phyloP scores from a whole-genome alignment of 176 grass and related monocot species.

The Saccharum spontaneum region DNA sequence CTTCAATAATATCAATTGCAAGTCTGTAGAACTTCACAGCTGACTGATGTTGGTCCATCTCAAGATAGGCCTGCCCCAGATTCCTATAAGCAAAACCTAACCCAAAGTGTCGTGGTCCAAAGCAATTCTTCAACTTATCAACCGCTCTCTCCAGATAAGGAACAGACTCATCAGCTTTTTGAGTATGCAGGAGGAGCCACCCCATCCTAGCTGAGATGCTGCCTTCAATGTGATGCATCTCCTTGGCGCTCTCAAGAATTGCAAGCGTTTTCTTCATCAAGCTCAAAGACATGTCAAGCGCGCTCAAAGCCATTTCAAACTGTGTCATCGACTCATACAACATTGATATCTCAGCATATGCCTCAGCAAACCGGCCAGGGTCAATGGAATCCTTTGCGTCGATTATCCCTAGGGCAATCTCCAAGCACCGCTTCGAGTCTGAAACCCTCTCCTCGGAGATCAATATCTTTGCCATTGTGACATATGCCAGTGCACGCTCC shows the following conservation, averaged over 20 bases:
- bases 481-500: slow-evolving; percentile 53
- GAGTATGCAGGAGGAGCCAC: slow-evolving; percentile 63
- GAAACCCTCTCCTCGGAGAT: slow-evolving; percentile 48
- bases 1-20: slow-evolving; percentile 61
- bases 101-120: slow-evolving; percentile 60
- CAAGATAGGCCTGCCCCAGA: slow-evolving; percentile 62
- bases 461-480: slow-evolving; percentile 58
- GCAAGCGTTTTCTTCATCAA: slow-evolving; percentile 69
- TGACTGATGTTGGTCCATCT: slow-evolving; percentile 33
- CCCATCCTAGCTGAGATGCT: slow-evolving; percentile 66
- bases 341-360: slow-evolving; percentile 62
- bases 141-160: slow-evolving; percentile 71
- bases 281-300: slow-evolving; percentile 51
- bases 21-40: slow-evolving; percentile 47
- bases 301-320: slow-evolving; percentile 59
- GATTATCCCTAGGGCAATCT: slow-evolving; percentile 70
- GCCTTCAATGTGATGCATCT: slow-evolving; percentile 60
- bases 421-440: slow-evolving; percentile 64
- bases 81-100: slow-evolving; percentile 84
- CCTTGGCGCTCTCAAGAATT: slow-evolving; percentile 41
- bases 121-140: slow-evolving; percentile 65
- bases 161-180: slow-evolving; percentile 53
- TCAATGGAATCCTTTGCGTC: slow-evolving; percentile 40
- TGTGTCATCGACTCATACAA: slow-evolving; percentile 62
- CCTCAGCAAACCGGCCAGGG: slow-evolving; percentile 30